These are phyloP conservation scores for Fagus sylvatica DNA, from an alignment of 306 rosid genomes.

Conservation along the genomic window DNA sequence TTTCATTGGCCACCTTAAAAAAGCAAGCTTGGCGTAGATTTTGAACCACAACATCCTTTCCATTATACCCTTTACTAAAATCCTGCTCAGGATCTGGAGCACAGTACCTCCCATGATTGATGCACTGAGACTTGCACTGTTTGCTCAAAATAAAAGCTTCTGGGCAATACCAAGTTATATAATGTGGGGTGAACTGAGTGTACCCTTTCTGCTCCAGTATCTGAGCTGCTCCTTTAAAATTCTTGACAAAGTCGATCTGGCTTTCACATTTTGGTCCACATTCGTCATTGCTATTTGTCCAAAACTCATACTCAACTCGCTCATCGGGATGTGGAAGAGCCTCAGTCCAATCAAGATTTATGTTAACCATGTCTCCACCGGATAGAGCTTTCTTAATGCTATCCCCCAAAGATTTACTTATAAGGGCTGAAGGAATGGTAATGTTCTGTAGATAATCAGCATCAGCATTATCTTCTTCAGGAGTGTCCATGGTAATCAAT, in stretches of 20 bases:
- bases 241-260: constrained; percentile 74
- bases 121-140: constrained; percentile 93
- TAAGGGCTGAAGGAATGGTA: constrained; percentile 82
- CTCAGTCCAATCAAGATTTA: constrained; percentile 95
- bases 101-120: constrained; percentile 87
- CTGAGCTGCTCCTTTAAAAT: constrained; percentile 90
- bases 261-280: constrained; percentile 87
- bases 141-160: constrained; percentile 68
- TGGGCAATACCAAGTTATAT: constrained; percentile 95
- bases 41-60: constrained; percentile 90
- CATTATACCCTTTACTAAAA: constrained; percentile 87
- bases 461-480: constrained; percentile 64
- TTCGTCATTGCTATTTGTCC: constrained; percentile 97
- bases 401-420: constrained; percentile 78
- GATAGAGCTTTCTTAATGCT: constrained; percentile 70
- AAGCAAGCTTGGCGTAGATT: constrained; percentile 94
- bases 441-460: constrained; percentile 77
- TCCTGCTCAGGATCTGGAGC: constrained; percentile 99
- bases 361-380: constrained; percentile 60
- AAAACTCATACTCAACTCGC: constrained; percentile 90
- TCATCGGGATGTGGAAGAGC: constrained; percentile 99
- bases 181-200: constrained; percentile 88
- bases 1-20: constrained; percentile 84
- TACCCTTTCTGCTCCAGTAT: constrained; percentile 81
- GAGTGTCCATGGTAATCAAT: constrained; percentile 94